Evolutionary conservation across 257 asterid genomes (phyloP).

Genomic region (Fraxinus americana): DNA sequence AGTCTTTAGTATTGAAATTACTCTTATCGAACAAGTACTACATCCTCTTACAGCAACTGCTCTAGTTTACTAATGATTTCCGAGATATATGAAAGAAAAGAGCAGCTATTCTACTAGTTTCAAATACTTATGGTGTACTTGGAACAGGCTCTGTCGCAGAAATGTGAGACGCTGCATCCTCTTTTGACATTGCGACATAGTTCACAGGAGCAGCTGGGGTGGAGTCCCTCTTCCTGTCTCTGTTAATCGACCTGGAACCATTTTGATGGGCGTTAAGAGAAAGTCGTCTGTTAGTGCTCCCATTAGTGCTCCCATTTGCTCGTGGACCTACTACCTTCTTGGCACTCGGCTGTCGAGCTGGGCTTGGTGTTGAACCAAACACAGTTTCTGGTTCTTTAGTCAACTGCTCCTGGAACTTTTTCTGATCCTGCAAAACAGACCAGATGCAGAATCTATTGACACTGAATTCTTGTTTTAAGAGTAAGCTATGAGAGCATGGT

Average conservation of each 20-base stretch:
- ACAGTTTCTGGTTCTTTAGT: slow-evolving; percentile 66
- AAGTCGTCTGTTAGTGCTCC: slow-evolving; percentile 66
- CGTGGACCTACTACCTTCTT: slow-evolving; percentile 77
- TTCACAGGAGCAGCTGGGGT: slow-evolving; percentile 72
- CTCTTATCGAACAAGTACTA: slow-evolving; percentile 4
- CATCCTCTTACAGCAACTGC: slow-evolving; percentile 23
- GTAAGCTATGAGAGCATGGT: not conserved
- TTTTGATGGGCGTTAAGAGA: slow-evolving; percentile 82
- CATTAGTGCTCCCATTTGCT: slow-evolving; percentile 73
- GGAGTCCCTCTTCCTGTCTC: slow-evolving; percentile 75
- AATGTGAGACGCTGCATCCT: slow-evolving; percentile 46
- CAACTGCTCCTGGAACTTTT: slow-evolving; percentile 69
- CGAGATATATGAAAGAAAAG: not conserved
- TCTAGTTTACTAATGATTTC: slow-evolving; percentile 6
- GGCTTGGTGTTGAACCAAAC: slow-evolving; percentile 83
- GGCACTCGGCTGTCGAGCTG: slow-evolving; percentile 64
- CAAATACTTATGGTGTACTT: slow-evolving; percentile 37
- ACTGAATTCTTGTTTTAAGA: not conserved
- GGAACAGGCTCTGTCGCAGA: slow-evolving; percentile 44
- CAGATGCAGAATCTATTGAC: slow-evolving; percentile 11
- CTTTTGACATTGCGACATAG: slow-evolving; percentile 75
- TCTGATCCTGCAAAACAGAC: slow-evolving; percentile 59
- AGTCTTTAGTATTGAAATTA: slow-evolving; percentile 21
- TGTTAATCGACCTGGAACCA: slow-evolving; percentile 71
- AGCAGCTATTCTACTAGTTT: slow-evolving; percentile 3